Base-by-base conservation (phyloP, 2,329 filamentous ascomycete genomes). In the Ilyonectria destructans region DNA sequence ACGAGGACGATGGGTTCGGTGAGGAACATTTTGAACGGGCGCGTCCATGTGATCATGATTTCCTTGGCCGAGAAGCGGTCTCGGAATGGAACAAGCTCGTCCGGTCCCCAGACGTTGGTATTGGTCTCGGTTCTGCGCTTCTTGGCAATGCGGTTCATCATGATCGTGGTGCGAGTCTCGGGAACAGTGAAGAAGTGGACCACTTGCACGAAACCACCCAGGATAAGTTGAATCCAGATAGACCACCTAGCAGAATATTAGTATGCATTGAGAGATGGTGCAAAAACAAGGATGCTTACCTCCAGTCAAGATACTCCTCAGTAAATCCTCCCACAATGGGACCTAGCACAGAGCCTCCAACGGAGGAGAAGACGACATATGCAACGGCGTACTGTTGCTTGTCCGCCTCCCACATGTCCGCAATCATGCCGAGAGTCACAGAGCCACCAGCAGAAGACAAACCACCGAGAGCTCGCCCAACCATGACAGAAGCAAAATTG, bases 161-260 rank as follows among this genome's bases (percentile, higher is more conserved):
- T 86, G 68, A 95, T 88, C 5, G 91, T 94, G 1, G 90, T 88
- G 59, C 93, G 87, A 0, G 94, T 96, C 80, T 96, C 94, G 1
- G 93, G 93, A 1, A 96, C 93, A 8, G 89, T 85, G 65, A 92
- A 76, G 57, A 92, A 83, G 77, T 95, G 92, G 5, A 93, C 75
- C 5, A 88, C 19, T 77, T 95, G 93, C 3, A 94, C 89, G 37
- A 89, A 85, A 9, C 82, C 91, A 19, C 93, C 93, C 60, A 96
- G 90, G 72, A 95, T 94, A 70, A 96, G 87, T 80, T 95, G 93
- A 67, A 96, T 92, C 93, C 94, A 96, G 78, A 96, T 95, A 62
- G 87, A 89, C 92, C 92, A 84, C 46, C 79, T 81, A 49, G 0
- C 6, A 52, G 5, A 51, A 35, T 49, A 74, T 75, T 60, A 73